Base-by-base conservation (phyloP, 2,329 filamentous ascomycete genomes). In the Pezizomycotina sp. region DNA sequence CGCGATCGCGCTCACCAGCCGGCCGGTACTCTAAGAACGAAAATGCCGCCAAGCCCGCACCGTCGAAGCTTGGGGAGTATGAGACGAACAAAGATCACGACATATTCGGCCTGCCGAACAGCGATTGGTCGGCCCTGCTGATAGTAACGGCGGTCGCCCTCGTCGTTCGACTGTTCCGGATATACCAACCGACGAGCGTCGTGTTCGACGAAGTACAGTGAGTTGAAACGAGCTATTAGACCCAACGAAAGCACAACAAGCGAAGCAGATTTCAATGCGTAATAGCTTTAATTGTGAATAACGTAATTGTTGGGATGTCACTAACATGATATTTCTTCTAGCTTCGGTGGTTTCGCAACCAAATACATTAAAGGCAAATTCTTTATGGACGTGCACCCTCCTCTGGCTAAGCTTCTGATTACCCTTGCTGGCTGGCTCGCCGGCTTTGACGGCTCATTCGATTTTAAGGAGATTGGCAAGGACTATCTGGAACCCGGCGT, bases 361-460 rank as follows among this genome's bases (percentile, higher is more conserved):
- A 98, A 98, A 61, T 98, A 98, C 60, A 95, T 98, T 68, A 95
- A 98, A 66, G 89, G 89, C 54, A 77, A 69, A 57, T 98, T 98
- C 69, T 98, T 98, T 60, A 98, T 98, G 89, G 89, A 98, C 57
- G 89, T 98, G n/a, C 89, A 98, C 57, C 89, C 89, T 20, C 89
- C 89, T 28, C 68, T 98, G 43, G 89, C 89, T 48, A 98, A 98
- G 65, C 72, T 98, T 56, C 74, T 98, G 50, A 86, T 98, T 53
- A 92, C 89, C 34, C 71, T 98, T 43, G 83, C 84, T 47, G 89
- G 86, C 50, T 98, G 79, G 75, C 61, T 93, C 47, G 89, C 84
- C 52, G 89, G 89, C 35, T 98, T 95, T 58, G 71, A 93, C 55
- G 89, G 89, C 47, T 68, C 82, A 46, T 98, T 98, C 57, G 89